Conservation (phyloP, 148 eudicot species). For the Fagopyrum homotropicum region DNA sequence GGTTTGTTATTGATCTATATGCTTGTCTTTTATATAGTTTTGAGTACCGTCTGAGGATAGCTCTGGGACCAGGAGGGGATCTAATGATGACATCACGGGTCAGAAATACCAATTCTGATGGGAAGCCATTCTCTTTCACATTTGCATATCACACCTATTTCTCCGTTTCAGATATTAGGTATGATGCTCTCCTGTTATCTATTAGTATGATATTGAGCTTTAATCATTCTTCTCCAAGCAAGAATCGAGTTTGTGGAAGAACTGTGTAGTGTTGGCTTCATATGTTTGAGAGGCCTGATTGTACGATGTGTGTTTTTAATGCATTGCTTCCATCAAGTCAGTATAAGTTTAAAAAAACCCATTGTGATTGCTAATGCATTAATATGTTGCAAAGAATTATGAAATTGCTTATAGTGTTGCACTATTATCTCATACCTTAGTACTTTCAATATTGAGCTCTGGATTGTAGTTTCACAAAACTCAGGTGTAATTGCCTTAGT, state of each 20-base stretch:
- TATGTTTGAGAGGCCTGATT: background rate
- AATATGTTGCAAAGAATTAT: background rate
- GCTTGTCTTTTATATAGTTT: slow-evolving; percentile 38
- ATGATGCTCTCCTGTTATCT: slow-evolving; percentile 9
- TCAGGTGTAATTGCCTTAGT: background rate
- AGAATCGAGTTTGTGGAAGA: background rate
- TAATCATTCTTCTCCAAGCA: background rate
- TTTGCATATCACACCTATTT: slow-evolving; percentile 97
- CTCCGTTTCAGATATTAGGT: slow-evolving; percentile 98
- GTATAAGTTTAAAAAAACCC: background rate
- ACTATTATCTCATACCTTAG: background rate
- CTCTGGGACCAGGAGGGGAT: slow-evolving; percentile 89
- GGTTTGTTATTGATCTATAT: background rate
- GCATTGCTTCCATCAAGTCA: background rate
- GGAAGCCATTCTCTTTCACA: slow-evolving; percentile 80
- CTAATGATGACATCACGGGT: slow-evolving; percentile 86
- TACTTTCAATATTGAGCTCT: background rate
- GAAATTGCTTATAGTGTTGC: background rate
- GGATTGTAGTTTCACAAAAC: background rate
- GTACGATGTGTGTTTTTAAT: background rate
- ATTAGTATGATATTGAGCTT: slow-evolving; percentile 8
- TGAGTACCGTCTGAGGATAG: slow-evolving; percentile 84
- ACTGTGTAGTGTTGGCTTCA: background rate
- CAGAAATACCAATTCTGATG: slow-evolving; percentile 74
- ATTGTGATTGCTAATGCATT: background rate